Evolutionary conservation across 805 yeast genomes (phyloP), one percentile per base, ranked within the genome.

Genomic region (Cyberlindnera meyerae): DNA sequence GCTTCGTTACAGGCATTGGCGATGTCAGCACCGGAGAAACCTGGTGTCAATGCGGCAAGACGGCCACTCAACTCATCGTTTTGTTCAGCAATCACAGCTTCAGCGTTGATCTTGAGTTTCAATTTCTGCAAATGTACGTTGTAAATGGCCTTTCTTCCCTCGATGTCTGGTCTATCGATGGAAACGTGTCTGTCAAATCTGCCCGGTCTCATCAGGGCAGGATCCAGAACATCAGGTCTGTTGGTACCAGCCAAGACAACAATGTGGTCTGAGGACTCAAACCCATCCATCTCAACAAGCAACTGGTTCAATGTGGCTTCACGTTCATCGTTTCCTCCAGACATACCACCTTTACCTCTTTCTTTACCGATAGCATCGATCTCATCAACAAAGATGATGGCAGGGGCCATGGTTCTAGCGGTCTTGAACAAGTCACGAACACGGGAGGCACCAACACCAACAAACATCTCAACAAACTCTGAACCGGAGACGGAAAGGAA

Each of bases 381-480:
- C 65, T 88, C 97, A 65, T 88, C 97, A 34, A 88, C 86, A 57
- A 88, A 88, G 36, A 88, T 80, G 51, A 88, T 88, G 3, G 94
- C 73, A 6, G 97, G 97, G 0, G 96, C 93, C 68, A 77, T 82
- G 45, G 82, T 83, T 54, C 95, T 73, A 13, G 96, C 97, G 31
- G 85, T 83, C 56, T 82, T 81, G 66, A 88, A 88, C 54, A 88
- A 70, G 56, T 89, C 96, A 60, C 97, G 83, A 28, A 88, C 97
- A 60, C 97, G 74, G 4, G 90, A 80, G 4, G 96, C 96, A 65
- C 96, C 96, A 18, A 88, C 96, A 64, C 96, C 96, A 15, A 85
- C 94, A 68, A 85, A 88, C 96, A 88, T 88, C 61, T 88, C 96
- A n/a, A 87, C 94, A 49, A 88, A 88, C 58, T 88, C 96, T 11